Conservation (phyloP, 495 filamentous ascomycete genomes). For the Penicillium subrubescens region DNA sequence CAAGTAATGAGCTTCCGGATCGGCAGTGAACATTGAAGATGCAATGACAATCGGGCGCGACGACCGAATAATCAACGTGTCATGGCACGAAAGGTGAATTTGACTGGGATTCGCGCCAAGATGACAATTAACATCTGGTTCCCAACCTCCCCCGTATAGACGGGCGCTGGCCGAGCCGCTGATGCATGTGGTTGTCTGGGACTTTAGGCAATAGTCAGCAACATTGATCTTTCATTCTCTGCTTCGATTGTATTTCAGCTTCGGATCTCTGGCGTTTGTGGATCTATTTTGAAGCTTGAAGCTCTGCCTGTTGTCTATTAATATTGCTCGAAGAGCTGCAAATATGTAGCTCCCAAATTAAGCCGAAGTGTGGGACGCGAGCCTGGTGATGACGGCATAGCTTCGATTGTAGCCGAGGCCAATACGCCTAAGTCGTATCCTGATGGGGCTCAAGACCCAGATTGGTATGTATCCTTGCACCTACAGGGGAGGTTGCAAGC, state of each 20-base stretch:
- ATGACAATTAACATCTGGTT: slow-evolving; percentile 13
- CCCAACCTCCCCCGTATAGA: slow-evolving; percentile 1
- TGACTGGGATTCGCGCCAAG: slow-evolving; percentile 23
- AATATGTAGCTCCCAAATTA: slow-evolving; percentile 6
- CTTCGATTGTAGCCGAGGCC: slow-evolving; percentile 19
- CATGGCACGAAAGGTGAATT: slow-evolving; percentile 17
- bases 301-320: background rate
- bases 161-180: slow-evolving; percentile 23
- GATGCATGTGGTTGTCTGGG: slow-evolving; percentile 19
- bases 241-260: background rate
- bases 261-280: background rate
- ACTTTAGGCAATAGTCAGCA: background rate
- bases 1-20: slow-evolving; percentile 13
- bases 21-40: slow-evolving; percentile 19
- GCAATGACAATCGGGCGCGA: slow-evolving; percentile 4
- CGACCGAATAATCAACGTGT: background rate
- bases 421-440: slow-evolving; percentile 11
- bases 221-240: background rate
- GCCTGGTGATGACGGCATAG: slow-evolving; percentile 31
- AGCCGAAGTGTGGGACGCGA: slow-evolving; percentile 28
- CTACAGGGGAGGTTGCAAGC: slow-evolving; percentile 8
- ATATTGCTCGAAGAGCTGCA: background rate
- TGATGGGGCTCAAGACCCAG: background rate
- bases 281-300: background rate
- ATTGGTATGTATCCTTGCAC: slow-evolving; percentile 12